Percentiles rank a stretch among this genome's conserved stretches.
Evolutionary conservation across 805 yeast genomes (phyloP).

Genomic region (Millerozyma miso): DNA sequence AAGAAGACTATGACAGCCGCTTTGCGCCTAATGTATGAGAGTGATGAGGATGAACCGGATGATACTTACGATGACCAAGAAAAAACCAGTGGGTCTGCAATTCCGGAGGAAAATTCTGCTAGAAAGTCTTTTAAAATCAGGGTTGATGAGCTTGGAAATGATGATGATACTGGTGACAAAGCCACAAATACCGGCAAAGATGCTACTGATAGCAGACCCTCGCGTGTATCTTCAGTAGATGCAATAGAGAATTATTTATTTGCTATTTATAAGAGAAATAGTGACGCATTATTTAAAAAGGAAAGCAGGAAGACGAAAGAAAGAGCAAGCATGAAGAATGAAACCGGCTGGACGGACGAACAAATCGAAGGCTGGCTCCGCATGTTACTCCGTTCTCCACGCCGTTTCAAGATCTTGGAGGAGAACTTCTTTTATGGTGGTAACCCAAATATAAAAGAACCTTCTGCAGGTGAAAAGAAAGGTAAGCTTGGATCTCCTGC

Average conservation of each 20-base stretch:
- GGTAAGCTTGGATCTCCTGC: neutral
- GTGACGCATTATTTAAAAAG: constrained; percentile 41
- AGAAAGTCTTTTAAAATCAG: neutral
- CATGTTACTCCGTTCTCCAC: constrained; percentile 64
- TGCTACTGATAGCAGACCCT: neutral
- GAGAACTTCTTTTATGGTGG: constrained; percentile 48
- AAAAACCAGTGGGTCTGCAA: constrained; percentile 27
- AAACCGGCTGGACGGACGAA: constrained; percentile 76
- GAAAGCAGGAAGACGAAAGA: constrained; percentile 45
- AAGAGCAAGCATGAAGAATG: constrained; percentile 48
- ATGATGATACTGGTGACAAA: neutral
- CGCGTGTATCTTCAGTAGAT: constrained; percentile 19
- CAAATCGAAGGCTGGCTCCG: constrained; percentile 93
- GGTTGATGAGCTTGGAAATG: constrained; percentile 11
- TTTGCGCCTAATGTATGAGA: constrained; percentile 57
- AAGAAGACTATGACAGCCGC: constrained; percentile 59
- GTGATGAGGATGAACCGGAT: constrained; percentile 84
- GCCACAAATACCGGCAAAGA: neutral
- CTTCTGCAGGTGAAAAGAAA: neutral
- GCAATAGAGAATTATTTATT: constrained; percentile 54
- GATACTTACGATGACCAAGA: constrained; percentile 63
- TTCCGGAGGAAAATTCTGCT: constrained; percentile 7
- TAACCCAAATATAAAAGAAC: constrained; percentile 15
- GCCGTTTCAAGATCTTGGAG: constrained; percentile 57
- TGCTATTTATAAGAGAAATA: constrained; percentile 45